phyloP scores from a whole-genome alignment of 495 filamentous ascomycete genomes.

The Tuber umbilicatum region DNA sequence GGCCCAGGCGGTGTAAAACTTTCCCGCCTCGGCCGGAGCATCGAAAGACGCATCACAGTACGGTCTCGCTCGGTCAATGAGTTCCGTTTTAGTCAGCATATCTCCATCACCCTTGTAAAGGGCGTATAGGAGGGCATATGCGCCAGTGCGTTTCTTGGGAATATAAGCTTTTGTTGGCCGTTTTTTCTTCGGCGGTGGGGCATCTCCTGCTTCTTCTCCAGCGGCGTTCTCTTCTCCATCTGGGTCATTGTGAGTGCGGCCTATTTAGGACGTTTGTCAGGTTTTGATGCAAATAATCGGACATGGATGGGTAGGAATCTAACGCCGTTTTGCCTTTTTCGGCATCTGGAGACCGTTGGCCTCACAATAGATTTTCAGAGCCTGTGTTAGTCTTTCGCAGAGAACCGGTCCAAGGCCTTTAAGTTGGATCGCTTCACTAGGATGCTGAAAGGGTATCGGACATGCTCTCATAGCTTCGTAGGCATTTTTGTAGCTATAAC shows the following conservation, averaged over 20 bases:
- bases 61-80: slow-evolving; percentile 65
- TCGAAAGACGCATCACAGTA: slow-evolving; percentile 71
- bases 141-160: slow-evolving; percentile 62
- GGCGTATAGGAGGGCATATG: slow-evolving; percentile 67
- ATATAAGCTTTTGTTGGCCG: slow-evolving; percentile 65
- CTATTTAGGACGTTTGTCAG: background rate
- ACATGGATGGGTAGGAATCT: background rate
- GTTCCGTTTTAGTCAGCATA: slow-evolving; percentile 57
- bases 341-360: slow-evolving; percentile 68
- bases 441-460: slow-evolving; percentile 66
- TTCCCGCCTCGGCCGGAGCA: slow-evolving; percentile 58
- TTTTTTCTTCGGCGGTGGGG: slow-evolving; percentile 56
- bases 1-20: slow-evolving; percentile 75
- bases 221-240: slow-evolving; percentile 19
- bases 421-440: slow-evolving; percentile 64
- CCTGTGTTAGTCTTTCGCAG: slow-evolving; percentile 63
- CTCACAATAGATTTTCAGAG: slow-evolving; percentile 59
- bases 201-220: slow-evolving; percentile 27
- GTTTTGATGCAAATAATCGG: background rate
- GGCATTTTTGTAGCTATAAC: slow-evolving; percentile 62
- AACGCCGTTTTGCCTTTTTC: slow-evolving; percentile 45
- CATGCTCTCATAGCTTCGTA: slow-evolving; percentile 76
- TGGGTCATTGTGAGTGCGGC: background rate
- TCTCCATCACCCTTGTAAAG: slow-evolving; percentile 52
- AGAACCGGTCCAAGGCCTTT: slow-evolving; percentile 66